Evolutionary conservation across 371 early-diverging fungal species (phyloP), one percentile per base, ranked within the genome.

Genomic region (Mucor indicus): DNA sequence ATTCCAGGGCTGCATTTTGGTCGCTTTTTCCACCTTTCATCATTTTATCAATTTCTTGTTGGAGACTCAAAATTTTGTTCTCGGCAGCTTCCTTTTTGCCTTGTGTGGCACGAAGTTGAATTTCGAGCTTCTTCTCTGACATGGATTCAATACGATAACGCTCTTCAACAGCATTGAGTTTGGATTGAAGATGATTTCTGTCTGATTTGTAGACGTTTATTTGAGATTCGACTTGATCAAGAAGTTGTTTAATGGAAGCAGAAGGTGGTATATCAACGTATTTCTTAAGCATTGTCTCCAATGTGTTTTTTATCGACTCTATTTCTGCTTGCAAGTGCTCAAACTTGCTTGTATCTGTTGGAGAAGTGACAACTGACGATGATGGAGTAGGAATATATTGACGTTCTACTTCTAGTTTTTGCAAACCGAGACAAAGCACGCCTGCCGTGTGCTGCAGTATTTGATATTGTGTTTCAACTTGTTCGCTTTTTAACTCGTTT

Each of bases 401-500:
- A 12, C 36, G 8, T 16, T 15, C n/a, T n/a, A 59, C 60, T 48
- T 75, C 75, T 3, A 74, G 37, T 16, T 69, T 52, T 16, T 70
- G 71, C 3, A 75, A 55, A 2, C 78, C 83, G 4, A 66, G 40
- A 1, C 65, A 64, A n/a, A 91, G 53, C 3, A 83, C 78, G 11
- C 80, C 85, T 0, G 85, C 84, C 10, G 83, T 81, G 48, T 91
- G 92, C 45, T 85, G 81, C 19, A 89, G 50, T 16, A 89, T 72
- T 13, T 66, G 70, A 12, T 83, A 68, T 41, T 87, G 87, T 4
- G 80, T 64, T n/a, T 85, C 79, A 13, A 84, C 67, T 17, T 84
- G 77, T 27, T 80, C 66, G 27, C 76, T 71, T 5, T 79, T 71
- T 23, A 81, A 47, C 27, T 79, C 77, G 71, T 82, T 83, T 11